phyloP scores from a whole-genome alignment of 2,329 filamentous ascomycete species.

The Pochonia chlamydosporia region DNA sequence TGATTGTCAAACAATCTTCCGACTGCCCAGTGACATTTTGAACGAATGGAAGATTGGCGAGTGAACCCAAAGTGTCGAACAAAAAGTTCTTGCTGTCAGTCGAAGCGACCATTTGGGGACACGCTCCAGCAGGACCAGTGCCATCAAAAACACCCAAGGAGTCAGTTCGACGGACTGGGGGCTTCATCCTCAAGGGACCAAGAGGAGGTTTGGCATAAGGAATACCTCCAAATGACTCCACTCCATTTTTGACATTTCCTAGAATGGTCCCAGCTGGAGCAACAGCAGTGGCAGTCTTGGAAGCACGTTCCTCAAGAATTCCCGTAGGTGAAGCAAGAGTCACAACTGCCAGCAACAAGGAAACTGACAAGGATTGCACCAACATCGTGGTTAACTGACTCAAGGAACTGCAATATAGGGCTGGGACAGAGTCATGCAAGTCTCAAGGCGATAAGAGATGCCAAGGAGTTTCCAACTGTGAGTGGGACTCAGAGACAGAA shows the following conservation, averaged over 20 bases:
- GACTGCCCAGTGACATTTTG: slow-evolving; percentile 19
- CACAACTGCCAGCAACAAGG: background rate
- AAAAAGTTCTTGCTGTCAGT: slow-evolving; percentile 24
- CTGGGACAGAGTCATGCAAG: background rate
- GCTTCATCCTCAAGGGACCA: slow-evolving; percentile 51
- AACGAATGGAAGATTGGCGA: slow-evolving; percentile 39
- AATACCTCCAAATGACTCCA: slow-evolving; percentile 58
- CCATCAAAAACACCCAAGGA: slow-evolving; percentile 47
- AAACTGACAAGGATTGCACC: background rate
- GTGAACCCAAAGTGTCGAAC: slow-evolving; percentile 28
- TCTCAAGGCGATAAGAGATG: background rate
- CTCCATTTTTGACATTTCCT: slow-evolving; percentile 11
- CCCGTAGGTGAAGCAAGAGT: background rate
- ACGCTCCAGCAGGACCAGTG: slow-evolving; percentile 41
- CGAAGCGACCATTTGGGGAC: slow-evolving; percentile 45
- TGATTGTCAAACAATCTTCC: slow-evolving; percentile 48
- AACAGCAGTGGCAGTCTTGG: background rate
- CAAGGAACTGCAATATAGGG: background rate
- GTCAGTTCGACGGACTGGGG: slow-evolving; percentile 45
- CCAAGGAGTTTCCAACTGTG: no score
- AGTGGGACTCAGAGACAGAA: no score
- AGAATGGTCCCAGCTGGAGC: background rate
- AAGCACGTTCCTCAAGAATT: background rate
- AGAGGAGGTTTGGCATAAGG: slow-evolving; percentile 58
- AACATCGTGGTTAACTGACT: background rate